These are phyloP conservation scores for Aspergillus sclerotioniger DNA, from an alignment of 495 filamentous ascomycete species.

Conservation along the genomic window DNA sequence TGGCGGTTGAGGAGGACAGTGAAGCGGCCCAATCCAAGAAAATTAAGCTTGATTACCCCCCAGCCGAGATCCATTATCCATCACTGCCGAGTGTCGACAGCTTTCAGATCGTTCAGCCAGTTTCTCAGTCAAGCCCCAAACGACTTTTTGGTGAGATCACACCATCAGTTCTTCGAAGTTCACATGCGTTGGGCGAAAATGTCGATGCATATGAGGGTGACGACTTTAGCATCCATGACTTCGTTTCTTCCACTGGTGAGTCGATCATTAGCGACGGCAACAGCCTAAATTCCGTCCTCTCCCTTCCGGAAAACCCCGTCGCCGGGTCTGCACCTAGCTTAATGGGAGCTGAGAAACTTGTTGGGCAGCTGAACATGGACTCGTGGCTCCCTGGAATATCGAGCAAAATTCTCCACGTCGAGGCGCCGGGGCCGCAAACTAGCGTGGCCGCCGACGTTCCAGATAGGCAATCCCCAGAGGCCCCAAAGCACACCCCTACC, in stretches of 20 bases:
- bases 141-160: conserved; percentile 83
- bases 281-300: conserved; percentile 40
- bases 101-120: conserved; percentile 31
- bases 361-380: conserved; percentile 66
- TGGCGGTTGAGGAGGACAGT: conserved; percentile 24
- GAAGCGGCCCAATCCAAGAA: conserved; percentile 42
- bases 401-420: conserved; percentile 30
- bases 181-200: conserved; percentile 45
- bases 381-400: conserved; percentile 43
- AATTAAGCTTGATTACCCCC: conserved; percentile 33
- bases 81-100: conserved; percentile 45
- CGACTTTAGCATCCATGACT: conserved; percentile 30
- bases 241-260: conserved; percentile 44
- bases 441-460: conserved; percentile 16
- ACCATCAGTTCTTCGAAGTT: conserved; percentile 65
- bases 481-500: conserved; percentile 8
- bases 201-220: conserved; percentile 27
- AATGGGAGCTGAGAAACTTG: conserved; percentile 64
- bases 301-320: conserved; percentile 40
- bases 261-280: conserved; percentile 41
- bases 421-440: conserved; percentile 35
- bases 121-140: conserved; percentile 30
- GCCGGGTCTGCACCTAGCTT: conserved; percentile 55
- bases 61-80: conserved; percentile 39
- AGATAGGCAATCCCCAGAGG: conserved; percentile 7